Percentiles rank a stretch among this genome's conserved stretches.
Conservation (phyloP, 2,329 filamentous ascomycete species). For the Pyrenochaeta sp. region DNA sequence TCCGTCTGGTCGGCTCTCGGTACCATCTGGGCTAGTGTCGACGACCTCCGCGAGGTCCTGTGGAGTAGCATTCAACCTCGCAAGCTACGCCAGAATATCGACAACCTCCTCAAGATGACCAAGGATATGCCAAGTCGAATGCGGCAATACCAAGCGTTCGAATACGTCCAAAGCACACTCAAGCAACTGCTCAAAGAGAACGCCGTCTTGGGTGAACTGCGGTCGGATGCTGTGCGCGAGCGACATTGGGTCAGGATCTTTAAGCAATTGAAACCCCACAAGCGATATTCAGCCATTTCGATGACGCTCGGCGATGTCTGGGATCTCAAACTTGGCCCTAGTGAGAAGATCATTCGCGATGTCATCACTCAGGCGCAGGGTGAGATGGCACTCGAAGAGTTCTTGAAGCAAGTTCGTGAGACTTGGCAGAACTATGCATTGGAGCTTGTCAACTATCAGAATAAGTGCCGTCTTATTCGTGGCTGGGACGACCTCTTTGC, state of each 20-base stretch:
- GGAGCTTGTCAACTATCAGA: conserved; percentile 96
- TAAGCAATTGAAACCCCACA: conserved; percentile 90
- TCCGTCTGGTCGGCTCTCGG: conserved; percentile 96
- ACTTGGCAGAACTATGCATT: conserved; percentile 96
- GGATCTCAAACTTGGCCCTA: conserved; percentile 91
- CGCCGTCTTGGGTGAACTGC: conserved; percentile 84
- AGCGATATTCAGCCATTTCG: conserved; percentile 91
- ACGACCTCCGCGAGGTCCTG: conserved; percentile 88
- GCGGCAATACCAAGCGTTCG: conserved; percentile 99
- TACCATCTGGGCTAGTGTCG: conserved; percentile 95
- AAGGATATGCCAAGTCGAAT: conserved; percentile 99
- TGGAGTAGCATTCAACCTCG: conserved; percentile 97
- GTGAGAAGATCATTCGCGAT: conserved; percentile 86
- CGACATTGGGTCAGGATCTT: conserved; percentile 98
- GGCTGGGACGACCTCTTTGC: conserved; percentile 98
- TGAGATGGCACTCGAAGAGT: conserved; percentile 98
- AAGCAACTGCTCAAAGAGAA: conserved; percentile 92
- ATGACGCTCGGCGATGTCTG: conserved; percentile 99
- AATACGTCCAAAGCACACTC: conserved; percentile 93
- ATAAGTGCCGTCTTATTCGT: conserved; percentile 95
- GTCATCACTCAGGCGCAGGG: conserved; percentile 96
- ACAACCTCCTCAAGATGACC: conserved; percentile 94
- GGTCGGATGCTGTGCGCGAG: conserved; percentile 95
- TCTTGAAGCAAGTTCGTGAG: conserved; percentile 93
- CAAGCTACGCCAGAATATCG: conserved; percentile 88